Conservation (phyloP, 31 red algal genomes). For the Endocladia muricata region DNA sequence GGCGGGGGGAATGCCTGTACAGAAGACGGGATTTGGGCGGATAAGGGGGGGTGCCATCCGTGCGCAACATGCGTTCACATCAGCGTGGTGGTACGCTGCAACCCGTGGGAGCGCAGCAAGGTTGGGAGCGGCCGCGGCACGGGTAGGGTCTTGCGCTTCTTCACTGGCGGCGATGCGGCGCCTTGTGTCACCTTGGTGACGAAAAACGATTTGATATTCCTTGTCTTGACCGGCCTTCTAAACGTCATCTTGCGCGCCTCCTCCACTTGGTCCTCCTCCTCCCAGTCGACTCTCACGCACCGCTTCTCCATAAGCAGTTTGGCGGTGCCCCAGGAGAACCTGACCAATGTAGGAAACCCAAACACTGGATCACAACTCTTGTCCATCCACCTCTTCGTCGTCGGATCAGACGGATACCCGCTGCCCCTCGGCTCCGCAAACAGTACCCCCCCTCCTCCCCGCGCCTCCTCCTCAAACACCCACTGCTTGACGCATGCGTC, state of each 20-base stretch:
- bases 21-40: background rate
- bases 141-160: conserved; percentile 14
- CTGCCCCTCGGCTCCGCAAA: conserved; percentile 44
- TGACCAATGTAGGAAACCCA: conserved; percentile 72
- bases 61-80: background rate
- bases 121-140: conserved; percentile 18
- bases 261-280: too few relatives aligned
- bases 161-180: background rate
- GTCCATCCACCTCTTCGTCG: conserved; percentile 71
- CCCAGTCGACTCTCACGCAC: conserved; percentile 52
- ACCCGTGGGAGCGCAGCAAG: conserved; percentile 24
- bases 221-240: conserved; percentile 33
- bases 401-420: conserved; percentile 81
- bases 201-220: conserved; percentile 62
- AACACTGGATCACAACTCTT: conserved; percentile 57
- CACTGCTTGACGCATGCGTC: conserved; percentile 57
- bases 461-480: conserved; percentile 65
- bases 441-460: background rate
- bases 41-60: background rate
- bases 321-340: conserved; percentile 67
- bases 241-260: too few relatives aligned
- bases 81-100: conserved; percentile 17
- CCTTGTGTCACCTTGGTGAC: conserved; percentile 20
- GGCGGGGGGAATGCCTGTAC: too few relatives aligned
- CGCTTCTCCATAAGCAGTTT: conserved; percentile 36